Base-by-base conservation (phyloP, 768 basidiomycete species). In the Agaricus subrufescens region DNA sequence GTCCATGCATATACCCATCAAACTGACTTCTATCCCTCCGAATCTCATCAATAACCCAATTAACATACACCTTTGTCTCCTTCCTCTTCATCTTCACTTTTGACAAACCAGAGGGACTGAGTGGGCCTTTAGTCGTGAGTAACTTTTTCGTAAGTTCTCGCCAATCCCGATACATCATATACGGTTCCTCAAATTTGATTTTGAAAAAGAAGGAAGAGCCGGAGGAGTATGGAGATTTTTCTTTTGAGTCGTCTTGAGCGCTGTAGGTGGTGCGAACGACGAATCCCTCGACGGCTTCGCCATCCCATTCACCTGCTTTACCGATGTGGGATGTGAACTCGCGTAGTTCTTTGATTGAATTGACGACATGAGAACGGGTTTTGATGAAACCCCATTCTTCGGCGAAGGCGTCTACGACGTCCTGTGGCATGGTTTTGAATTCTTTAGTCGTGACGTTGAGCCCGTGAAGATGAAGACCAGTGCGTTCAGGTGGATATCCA, bases 131-230 rank as follows among this genome's bases (percentile, higher is more conserved):
- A 44, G 71, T 60, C 6, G 72, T 63, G 8, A 94, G 75, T n/a
- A 96, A 75, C 10, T 68, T 70, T 67, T 91, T 91, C 5, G 97
- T 98, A 51, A 95, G 78, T 71, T 98, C 96, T 54, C 96, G 81
- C 94, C 94, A 98, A 67, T 95, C 91, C 54, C 97, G 87, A 72
- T 97, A 98, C 85, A 96, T 95, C 81, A 98, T 86, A 68, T 99
- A 99, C 2, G 96, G 96, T 66, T 98, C 93, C 69, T 98, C 94
- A 69, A 98, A 98, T 68, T 99, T 99, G 74, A 98, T 80, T 67
- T 99, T 99, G 85, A 97, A 98, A 80, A 99, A 98, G 78, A 98
- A 96, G 0, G 92, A 87, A 1, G 89, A 84, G 30, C 88, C 91
- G 0, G 85, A 70, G 0, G 77, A 68, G 65, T 98, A 97, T 0